Conservation (phyloP, 2,329 filamentous ascomycete genomes). For the Fusarium musae region DNA sequence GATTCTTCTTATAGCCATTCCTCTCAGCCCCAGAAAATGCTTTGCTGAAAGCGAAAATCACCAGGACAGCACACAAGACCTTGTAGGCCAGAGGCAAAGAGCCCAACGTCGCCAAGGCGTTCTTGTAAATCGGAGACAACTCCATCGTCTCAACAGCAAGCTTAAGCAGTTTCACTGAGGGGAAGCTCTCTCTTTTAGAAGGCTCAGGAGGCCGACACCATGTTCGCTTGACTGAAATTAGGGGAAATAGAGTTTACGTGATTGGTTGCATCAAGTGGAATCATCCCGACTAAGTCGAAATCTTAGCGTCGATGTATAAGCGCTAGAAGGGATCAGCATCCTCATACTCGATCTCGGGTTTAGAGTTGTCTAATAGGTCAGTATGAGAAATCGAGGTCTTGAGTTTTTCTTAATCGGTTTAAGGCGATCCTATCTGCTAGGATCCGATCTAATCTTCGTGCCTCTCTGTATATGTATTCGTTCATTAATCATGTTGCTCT, state of each 20-base stretch:
- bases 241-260: neutral
- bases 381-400: neutral
- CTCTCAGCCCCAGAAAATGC: neutral
- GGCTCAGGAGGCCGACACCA: neutral
- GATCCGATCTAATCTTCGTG: neutral
- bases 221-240: neutral
- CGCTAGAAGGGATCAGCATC: neutral
- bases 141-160: neutral
- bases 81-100: neutral
- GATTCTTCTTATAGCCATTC: neutral
- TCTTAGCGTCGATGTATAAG: constrained; percentile 6
- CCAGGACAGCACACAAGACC: neutral
- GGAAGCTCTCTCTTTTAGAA: neutral
- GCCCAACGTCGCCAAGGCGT: neutral
- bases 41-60: neutral
- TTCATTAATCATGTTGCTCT: neutral
- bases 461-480: neutral
- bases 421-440: neutral
- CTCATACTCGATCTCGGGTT: neutral
- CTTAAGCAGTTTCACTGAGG: neutral
- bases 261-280: neutral
- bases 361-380: neutral
- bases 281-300: neutral
- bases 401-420: neutral
- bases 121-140: neutral